Conservation (phyloP, 495 filamentous ascomycete genomes). For the Poronia punctata region DNA sequence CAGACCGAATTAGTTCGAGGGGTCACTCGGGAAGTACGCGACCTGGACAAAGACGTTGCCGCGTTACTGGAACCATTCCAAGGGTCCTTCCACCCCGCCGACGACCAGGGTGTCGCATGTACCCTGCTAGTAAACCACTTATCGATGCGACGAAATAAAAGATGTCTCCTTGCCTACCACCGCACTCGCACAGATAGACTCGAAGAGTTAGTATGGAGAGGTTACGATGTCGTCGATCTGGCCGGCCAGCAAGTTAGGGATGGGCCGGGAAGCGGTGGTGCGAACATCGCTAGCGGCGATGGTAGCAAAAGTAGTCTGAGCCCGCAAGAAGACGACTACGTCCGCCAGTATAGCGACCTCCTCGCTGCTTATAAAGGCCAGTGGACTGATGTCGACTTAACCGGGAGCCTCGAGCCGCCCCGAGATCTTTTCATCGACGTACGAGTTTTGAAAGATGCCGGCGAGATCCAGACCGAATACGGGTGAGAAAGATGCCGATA, state of each 20-base stretch:
- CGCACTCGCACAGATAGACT: conserved; percentile 82
- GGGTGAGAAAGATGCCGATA: conserved; percentile 53
- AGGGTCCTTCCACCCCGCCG: conserved; percentile 76
- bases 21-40: conserved; percentile 85
- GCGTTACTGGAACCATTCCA: conserved; percentile 74
- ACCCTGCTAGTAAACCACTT: conserved; percentile 88
- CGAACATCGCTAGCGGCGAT: conserved; percentile 31
- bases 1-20: conserved; percentile 86
- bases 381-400: conserved; percentile 97
- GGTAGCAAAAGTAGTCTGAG: conserved; percentile 68
- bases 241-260: conserved; percentile 32
- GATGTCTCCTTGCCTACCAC: conserved; percentile 93
- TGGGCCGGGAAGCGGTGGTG: conserved; percentile 20
- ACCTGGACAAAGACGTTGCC: conserved; percentile 84
- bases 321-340: conserved; percentile 96
- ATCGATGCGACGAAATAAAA: conserved; percentile 92
- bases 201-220: conserved; percentile 90
- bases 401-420: conserved; percentile 89
- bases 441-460: conserved; percentile 90
- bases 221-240: conserved; percentile 62
- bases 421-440: conserved; percentile 97
- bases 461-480: conserved; percentile 99
- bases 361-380: conserved; percentile 95
- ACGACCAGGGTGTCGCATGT: conserved; percentile 77
- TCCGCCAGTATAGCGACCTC: conserved; percentile 83